Percentiles rank a stretch among this genome's conserved stretches.
Evolutionary conservation across 768 basidiomycete species (phyloP).

Genomic region (Lactifluus pinguis): DNA sequence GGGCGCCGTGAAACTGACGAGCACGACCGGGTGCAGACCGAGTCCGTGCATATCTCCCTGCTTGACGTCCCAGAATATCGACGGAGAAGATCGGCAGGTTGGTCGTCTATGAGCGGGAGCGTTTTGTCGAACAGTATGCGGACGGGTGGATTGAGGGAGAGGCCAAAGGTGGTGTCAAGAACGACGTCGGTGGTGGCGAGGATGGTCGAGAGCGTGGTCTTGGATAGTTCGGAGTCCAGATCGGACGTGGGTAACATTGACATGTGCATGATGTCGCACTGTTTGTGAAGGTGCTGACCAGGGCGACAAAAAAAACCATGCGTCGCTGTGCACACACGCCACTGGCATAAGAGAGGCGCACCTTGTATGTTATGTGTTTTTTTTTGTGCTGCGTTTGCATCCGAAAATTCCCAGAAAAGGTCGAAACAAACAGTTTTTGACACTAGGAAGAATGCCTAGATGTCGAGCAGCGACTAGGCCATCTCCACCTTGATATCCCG

Average conservation of each 20-base stretch:
- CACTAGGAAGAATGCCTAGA: too few relatives aligned
- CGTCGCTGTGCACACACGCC: too few relatives aligned
- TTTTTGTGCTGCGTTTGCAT: too few relatives aligned
- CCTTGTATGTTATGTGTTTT: too few relatives aligned
- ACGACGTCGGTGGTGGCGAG: too few relatives aligned
- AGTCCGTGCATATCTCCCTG: slow-evolving; percentile 53
- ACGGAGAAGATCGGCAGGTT: slow-evolving; percentile 73
- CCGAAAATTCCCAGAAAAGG: too few relatives aligned
- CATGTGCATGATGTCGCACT: slow-evolving; percentile 87
- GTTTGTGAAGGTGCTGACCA: slow-evolving; percentile 63
- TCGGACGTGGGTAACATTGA: slow-evolving; percentile 43
- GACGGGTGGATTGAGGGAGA: slow-evolving; percentile 90
- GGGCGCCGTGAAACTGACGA: slow-evolving; percentile 90
- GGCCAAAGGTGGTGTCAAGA: slow-evolving; percentile 95
- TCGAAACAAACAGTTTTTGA: too few relatives aligned
- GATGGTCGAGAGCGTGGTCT: slow-evolving; percentile 37
- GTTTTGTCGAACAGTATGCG: slow-evolving; percentile 80
- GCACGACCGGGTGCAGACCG: slow-evolving; percentile 64
- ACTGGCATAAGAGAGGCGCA: slow-evolving; percentile 20
- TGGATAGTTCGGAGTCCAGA: slow-evolving; percentile 37
- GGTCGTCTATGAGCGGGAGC: slow-evolving; percentile 50
- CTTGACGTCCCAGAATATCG: slow-evolving; percentile 95
- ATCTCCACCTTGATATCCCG: too few relatives aligned
- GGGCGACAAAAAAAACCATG: neutral
- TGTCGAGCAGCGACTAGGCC: too few relatives aligned